A percentile compares a stretch with the other conserved stretches of the same genome.
These are phyloP conservation scores for Austroboletus niveus DNA, from an alignment of 1,284 basidiomycete genomes.

Conservation along the genomic window DNA sequence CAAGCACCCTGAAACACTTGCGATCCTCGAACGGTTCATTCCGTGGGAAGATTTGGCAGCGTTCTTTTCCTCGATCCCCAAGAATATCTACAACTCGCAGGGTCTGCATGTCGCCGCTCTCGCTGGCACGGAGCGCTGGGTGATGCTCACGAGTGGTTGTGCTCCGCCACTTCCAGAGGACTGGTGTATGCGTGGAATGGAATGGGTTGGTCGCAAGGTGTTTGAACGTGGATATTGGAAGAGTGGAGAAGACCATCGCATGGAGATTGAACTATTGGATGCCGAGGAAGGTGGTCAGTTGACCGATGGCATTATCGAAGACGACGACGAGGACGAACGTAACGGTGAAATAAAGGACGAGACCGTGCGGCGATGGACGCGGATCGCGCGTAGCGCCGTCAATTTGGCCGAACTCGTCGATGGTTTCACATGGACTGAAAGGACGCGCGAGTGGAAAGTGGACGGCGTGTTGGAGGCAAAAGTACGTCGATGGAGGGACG, in stretches of 20 bases:
- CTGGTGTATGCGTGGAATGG: slow-evolving; percentile 93
- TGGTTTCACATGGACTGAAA: slow-evolving; percentile 71
- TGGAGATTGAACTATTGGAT: slow-evolving; percentile 81
- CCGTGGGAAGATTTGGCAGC: slow-evolving; percentile 80
- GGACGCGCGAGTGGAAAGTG: slow-evolving; percentile 63
- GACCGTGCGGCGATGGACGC: slow-evolving; percentile 60
- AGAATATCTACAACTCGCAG: slow-evolving; percentile 51
- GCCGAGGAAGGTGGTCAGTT: slow-evolving; percentile 54
- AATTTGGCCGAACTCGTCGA: slow-evolving; percentile 70
- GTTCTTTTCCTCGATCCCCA: slow-evolving; percentile 66
- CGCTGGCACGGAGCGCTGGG: slow-evolving; percentile 43
- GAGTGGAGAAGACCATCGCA: slow-evolving; percentile 56
- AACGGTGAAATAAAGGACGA: slow-evolving; percentile 23
- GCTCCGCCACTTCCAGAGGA: slow-evolving; percentile 86
- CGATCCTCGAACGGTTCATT: slow-evolving; percentile 69
- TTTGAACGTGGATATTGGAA: slow-evolving; percentile 94
- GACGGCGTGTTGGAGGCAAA: slow-evolving; percentile 69
- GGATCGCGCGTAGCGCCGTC: slow-evolving; percentile 72
- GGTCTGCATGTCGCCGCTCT: slow-evolving; percentile 32
- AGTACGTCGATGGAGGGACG: slow-evolving; percentile 67
- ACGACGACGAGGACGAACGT: slow-evolving; percentile 58
- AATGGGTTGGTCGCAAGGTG: slow-evolving; percentile 87
- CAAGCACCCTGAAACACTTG: slow-evolving; percentile 60
- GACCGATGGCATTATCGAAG: slow-evolving; percentile 79
- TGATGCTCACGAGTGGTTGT: slow-evolving; percentile 62